Evolutionary conservation across 1,284 basidiomycete genomes (phyloP), one percentile per base, ranked within the genome.

Genomic region (Baeospora myosura): DNA sequence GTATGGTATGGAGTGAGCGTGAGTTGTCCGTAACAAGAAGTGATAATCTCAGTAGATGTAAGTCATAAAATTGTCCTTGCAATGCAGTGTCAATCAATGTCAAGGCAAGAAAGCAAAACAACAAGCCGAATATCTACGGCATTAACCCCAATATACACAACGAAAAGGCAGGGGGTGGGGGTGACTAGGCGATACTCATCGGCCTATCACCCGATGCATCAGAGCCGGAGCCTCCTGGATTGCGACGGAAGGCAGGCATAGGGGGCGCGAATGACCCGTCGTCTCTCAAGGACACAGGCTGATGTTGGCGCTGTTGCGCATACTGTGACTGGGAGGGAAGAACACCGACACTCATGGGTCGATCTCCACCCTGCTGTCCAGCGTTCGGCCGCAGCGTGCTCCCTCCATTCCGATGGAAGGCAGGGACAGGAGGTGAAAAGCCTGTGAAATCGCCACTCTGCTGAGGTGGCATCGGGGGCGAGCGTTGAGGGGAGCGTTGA

Each of bases 181-280:
- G 38, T 4, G 18, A 24, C 31, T 23, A 40, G 10, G 38, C 24
- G 11, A 40, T 16, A 20, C 38, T 40, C 38, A 40, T 40, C 10
- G 38, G 38, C 40, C 44, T 28, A 31, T 28, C 32, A 17, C 29
- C 24, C 37, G 4, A 21, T 23, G 30, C 29, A 23, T 17, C 30
- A 26, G 41, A 24, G 21, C 17, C 14, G 14, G 17, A 29, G 31
- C 38, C 16, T 29, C 25, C 23, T 29, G 38, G 17, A 21, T 11
- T 10, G 22, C 36, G 20, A 12, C 36, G 44, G 51, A 55, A 57
- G 17, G 53, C 50, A 7, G 53, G 53, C 18, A 41, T 39, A 4
- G 54, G 54, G 12, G 52, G 50, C 12, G 42, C 39, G 24, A 52
- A 50, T 11, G 38, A 17, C 11, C 46, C 36, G 16, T 49, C 48